Conservation (phyloP, 768 basidiomycete genomes). For the Strobilomyces confusus region DNA sequence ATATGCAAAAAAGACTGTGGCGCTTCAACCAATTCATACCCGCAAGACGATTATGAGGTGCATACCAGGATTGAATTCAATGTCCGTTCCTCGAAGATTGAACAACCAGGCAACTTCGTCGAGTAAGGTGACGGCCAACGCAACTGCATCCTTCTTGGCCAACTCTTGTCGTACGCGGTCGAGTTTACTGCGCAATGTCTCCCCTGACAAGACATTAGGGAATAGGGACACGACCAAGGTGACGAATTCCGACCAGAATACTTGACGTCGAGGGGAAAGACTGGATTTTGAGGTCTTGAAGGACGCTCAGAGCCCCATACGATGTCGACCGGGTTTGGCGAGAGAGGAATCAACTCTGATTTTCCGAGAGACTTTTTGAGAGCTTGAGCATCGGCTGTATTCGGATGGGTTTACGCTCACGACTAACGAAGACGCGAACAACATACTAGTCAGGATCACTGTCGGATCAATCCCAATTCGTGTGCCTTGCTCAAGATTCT, state of each 20-base stretch:
- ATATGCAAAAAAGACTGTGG: conserved; percentile 86
- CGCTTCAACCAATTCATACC: background rate
- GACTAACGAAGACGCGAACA: conserved; percentile 12
- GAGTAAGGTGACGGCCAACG: conserved; percentile 78
- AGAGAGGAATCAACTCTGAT: conserved; percentile 65
- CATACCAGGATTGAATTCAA: conserved; percentile 77
- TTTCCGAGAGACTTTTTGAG: conserved; percentile 55
- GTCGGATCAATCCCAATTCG: conserved; percentile 82
- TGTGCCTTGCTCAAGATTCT: conserved; percentile 60
- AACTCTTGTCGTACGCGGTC: conserved; percentile 60
- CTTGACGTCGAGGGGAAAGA: conserved; percentile 68
- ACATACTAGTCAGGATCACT: conserved; percentile 60
- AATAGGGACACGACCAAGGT: background rate
- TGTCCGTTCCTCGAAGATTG: conserved; percentile 89
- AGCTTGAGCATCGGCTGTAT: conserved; percentile 58
- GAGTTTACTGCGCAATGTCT: conserved; percentile 66
- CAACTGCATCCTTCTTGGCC: conserved; percentile 48
- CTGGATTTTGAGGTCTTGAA: conserved; percentile 56
- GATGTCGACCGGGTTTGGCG: conserved; percentile 70
- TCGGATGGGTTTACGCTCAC: background rate
- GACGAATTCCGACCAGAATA: conserved; percentile 53
- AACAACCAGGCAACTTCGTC: conserved; percentile 96
- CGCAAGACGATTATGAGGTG: background rate
- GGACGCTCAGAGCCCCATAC: conserved; percentile 74
- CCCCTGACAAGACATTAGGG: conserved; percentile 36